These are phyloP conservation scores for Gossypium gossypioides DNA, from an alignment of 441 rosid genomes.

Conservation along the genomic window DNA sequence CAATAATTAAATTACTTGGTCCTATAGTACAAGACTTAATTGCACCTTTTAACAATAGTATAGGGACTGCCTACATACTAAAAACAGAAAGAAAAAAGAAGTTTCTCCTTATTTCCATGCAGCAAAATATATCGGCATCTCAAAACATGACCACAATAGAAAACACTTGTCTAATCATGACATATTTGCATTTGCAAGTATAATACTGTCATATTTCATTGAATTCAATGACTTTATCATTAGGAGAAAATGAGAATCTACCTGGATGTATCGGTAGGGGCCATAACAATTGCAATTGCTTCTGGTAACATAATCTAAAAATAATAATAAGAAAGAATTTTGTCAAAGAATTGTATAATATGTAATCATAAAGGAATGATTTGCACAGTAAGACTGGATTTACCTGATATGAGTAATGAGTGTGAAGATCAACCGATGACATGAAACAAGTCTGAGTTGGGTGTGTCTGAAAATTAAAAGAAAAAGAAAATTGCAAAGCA, in stretches of 20 bases:
- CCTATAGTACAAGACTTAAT: background rate
- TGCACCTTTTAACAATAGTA: no score
- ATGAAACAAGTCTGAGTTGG: conserved; percentile 94
- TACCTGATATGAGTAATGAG: conserved; percentile 89
- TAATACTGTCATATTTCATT: background rate
- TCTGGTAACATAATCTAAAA: conserved; percentile 90
- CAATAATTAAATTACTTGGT: background rate
- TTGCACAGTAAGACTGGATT: background rate
- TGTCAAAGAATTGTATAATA: background rate
- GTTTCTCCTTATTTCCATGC: background rate
- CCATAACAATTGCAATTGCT: conserved; percentile 94
- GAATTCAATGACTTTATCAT: background rate
- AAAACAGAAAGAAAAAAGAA: background rate
- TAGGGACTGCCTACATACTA: no score
- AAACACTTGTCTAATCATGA: background rate
- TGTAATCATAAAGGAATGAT: background rate
- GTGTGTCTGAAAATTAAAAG: conserved; percentile 60
- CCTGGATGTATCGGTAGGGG: conserved; percentile 78
- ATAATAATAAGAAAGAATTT: background rate
- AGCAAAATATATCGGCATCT: background rate
- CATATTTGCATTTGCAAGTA: background rate
- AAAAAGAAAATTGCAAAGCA: conserved; percentile 14
- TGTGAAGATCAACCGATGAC: conserved; percentile 97
- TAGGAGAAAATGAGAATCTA: conserved; percentile 13
- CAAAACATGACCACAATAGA: background rate